Base-by-base conservation (phyloP, 225 moss, liverwort and hornwort genomes). In the Pseudoscleropodium purum region DNA sequence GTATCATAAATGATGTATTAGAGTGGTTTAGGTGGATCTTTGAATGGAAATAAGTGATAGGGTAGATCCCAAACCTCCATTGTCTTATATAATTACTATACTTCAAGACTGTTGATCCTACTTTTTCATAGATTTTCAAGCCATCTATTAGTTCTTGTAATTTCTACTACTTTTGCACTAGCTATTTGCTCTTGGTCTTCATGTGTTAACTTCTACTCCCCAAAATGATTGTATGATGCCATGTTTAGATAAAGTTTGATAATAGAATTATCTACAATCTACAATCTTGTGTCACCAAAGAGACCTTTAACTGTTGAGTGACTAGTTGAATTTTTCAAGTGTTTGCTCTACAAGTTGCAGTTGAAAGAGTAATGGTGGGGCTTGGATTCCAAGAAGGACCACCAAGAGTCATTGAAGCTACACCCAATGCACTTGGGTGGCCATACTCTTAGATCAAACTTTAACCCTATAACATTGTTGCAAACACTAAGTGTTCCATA, bases 21-120 rank as follows among this genome's bases (percentile, higher is more conserved):
- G 8, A 57, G 20, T 57, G 21, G 21, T 57, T 57, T 4, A 20
- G 8, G 8, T 20, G 1, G 8, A 20, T 2, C 57, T 1, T 9
- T 0, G 2, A 57, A 20, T 57, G 21, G 57, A 20, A 3, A 21
- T 20, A 57, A 20, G 8, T 57, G 57, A 57, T 57, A n/a, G 21
- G 57, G 10, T 10, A 59, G 1, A 59, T n/a, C 3, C 21, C 21
- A 10, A 68, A 68, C 2, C 7, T 7, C 68, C 68, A 68, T 1
- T 68, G 0, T n/a, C 7, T 2, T 7, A 23, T 0, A 2, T 1
- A n/a, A 0, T 7, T 7, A 68, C 9, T n/a, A 13, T 11, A n/a
- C 23, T n/a, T 68, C 4, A n/a, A 21, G n/a, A 68, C n/a, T 68
- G 21, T 21, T 68, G 12, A 34, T 3, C 36, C 36, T 19, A 67